phyloP scores from a whole-genome alignment of 768 basidiomycete species.

The Phylloporus rhodoxanthus region DNA sequence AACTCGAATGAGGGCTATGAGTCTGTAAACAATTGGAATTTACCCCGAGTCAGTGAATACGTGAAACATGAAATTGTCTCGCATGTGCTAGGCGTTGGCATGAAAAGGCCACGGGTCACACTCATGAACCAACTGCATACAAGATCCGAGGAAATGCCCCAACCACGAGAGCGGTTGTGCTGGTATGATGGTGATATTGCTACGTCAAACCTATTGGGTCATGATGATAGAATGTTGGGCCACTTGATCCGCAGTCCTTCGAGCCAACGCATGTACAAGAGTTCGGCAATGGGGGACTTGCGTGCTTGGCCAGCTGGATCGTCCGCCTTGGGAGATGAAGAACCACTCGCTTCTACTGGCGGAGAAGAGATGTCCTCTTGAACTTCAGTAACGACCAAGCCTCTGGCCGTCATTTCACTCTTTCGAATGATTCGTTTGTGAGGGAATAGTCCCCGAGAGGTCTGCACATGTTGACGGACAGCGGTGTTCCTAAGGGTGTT shows the following conservation, averaged over 20 bases:
- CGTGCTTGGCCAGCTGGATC: slow-evolving; percentile 42
- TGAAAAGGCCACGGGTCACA: neutral
- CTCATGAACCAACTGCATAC: neutral
- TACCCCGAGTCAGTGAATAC: slow-evolving; percentile 11
- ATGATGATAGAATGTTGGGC: slow-evolving; percentile 58
- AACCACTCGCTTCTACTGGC: slow-evolving; percentile 33
- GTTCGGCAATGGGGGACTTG: slow-evolving; percentile 88
- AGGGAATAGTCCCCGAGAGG: slow-evolving; percentile 73
- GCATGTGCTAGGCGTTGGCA: neutral
- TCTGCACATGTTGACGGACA: slow-evolving; percentile 80
- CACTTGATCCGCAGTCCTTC: slow-evolving; percentile 88
- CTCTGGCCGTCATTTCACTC: slow-evolving; percentile 81
- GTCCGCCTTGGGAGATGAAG: slow-evolving; percentile 31
- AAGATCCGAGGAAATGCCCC: neutral
- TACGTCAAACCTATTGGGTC: neutral
- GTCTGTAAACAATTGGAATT: neutral
- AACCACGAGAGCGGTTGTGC: neutral
- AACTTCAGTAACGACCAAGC: slow-evolving; percentile 77
- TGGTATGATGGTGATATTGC: neutral
- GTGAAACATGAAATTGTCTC: slow-evolving; percentile 3
- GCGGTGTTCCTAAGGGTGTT: slow-evolving; percentile 52
- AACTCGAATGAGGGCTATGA: neutral
- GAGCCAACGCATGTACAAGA: slow-evolving; percentile 96
- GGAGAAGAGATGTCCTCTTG: slow-evolving; percentile 62
- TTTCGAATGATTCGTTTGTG: slow-evolving; percentile 72